Conservation (phyloP, 371 early-diverging fungal species). For the Lichtheimia corymbifera region DNA sequence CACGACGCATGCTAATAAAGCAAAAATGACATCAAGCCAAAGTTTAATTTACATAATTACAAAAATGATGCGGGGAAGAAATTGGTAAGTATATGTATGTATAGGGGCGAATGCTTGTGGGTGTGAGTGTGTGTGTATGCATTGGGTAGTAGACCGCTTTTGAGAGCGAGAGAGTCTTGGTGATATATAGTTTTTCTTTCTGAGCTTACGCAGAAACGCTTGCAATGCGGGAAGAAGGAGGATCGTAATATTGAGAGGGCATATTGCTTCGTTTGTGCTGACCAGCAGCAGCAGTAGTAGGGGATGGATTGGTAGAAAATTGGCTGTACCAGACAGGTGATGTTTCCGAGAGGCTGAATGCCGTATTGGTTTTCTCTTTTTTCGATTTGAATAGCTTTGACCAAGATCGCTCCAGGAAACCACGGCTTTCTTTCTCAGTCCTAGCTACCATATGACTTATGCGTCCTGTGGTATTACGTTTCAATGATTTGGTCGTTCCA, state of each 20-base stretch:
- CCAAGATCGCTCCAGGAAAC: conserved; percentile 2
- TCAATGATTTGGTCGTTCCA: conserved; percentile 2
- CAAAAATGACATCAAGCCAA: too few relatives aligned
- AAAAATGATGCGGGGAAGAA: background rate
- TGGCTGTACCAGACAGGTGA: conserved; percentile 20
- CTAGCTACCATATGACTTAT: background rate
- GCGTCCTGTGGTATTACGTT: background rate
- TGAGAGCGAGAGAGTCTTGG: too few relatives aligned
- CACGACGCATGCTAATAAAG: too few relatives aligned
- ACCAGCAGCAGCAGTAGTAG: conserved; percentile 10
- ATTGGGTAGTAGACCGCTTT: too few relatives aligned
- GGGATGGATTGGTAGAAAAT: conserved; percentile 13
- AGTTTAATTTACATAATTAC: background rate
- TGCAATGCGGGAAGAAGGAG: background rate
- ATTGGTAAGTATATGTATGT: too few relatives aligned
- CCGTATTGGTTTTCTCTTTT: background rate
- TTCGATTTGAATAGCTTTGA: background rate
- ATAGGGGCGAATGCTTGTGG: too few relatives aligned
- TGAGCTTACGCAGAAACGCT: background rate
- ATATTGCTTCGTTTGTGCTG: background rate
- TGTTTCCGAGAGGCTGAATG: conserved; percentile 3
- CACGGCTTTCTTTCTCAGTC: conserved; percentile 2
- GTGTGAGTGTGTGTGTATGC: too few relatives aligned
- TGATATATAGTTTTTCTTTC: too few relatives aligned
- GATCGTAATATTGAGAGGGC: too few relatives aligned